These are phyloP conservation scores for Elaeagnus macrophylla DNA, from an alignment of 306 rosid species.

Conservation along the genomic window DNA sequence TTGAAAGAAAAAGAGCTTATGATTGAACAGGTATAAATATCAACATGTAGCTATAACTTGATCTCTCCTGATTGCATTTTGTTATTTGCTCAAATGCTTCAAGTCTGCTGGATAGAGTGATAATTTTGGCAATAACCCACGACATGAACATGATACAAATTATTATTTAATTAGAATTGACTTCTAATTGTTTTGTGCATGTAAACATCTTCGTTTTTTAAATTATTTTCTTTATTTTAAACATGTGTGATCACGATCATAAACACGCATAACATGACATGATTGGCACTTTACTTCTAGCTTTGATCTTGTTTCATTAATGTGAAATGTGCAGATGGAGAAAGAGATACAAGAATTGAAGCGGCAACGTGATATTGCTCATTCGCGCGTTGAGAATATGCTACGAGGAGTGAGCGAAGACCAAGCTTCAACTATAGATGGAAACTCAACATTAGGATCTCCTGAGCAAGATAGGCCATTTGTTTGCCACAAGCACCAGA, in stretches of 20 bases:
- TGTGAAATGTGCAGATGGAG: constrained; percentile 50
- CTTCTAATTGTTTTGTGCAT: no score
- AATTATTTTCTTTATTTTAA: no score
- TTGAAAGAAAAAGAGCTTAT: constrained; percentile 59
- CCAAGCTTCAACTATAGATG: constrained; percentile 17
- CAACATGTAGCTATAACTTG: neutral
- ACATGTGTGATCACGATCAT: no score
- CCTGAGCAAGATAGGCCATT: neutral
- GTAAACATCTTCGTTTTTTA: no score
- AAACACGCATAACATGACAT: no score
- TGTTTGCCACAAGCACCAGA: constrained; percentile 24
- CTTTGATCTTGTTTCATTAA: constrained; percentile 4
- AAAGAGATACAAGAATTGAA: constrained; percentile 62
- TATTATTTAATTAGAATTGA: no score
- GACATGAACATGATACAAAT: no score
- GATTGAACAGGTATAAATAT: constrained; percentile 59
- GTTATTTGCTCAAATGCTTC: neutral
- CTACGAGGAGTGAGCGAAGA: constrained; percentile 38
- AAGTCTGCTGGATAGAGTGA: neutral
- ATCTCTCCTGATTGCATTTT: neutral
- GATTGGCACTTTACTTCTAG: no score
- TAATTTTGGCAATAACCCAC: no score
- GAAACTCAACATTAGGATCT: constrained; percentile 19
- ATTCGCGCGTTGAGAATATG: constrained; percentile 46
- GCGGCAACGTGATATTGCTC: constrained; percentile 62